These are phyloP conservation scores for Tillandsia leiboldiana DNA, from an alignment of 176 grass and related monocot genomes.

Conservation along the genomic window DNA sequence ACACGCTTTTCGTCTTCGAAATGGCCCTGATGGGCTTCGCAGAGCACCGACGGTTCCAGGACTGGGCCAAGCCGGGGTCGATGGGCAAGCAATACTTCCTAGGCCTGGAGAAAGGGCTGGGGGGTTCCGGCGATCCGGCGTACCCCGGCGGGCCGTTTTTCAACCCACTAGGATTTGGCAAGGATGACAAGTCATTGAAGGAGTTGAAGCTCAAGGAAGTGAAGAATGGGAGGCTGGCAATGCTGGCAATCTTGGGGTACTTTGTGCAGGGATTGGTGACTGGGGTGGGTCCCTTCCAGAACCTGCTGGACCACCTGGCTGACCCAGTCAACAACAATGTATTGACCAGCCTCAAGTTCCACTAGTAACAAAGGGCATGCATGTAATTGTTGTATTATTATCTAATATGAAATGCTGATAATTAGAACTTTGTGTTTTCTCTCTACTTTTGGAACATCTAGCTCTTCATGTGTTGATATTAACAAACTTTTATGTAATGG, in stretches of 20 bases:
- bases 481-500: too few species aligned
- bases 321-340: slow-evolving; percentile 94
- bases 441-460: too few species aligned
- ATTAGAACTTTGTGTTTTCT: too few species aligned
- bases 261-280: slow-evolving; percentile 60
- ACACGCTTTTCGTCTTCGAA: slow-evolving; percentile 93
- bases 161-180: slow-evolving; percentile 81
- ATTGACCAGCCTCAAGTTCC: slow-evolving; percentile 95
- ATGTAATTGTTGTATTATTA: too few species aligned
- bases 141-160: slow-evolving; percentile 83
- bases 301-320: slow-evolving; percentile 77
- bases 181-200: slow-evolving; percentile 63
- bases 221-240: slow-evolving; percentile 77
- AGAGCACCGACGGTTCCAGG: slow-evolving; percentile 93
- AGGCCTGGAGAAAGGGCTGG: slow-evolving; percentile 68
- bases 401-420: too few species aligned
- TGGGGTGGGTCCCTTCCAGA: slow-evolving; percentile 75
- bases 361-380: slow-evolving; percentile 31
- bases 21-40: slow-evolving; percentile 92
- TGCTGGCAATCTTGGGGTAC: slow-evolving; percentile 71
- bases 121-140: slow-evolving; percentile 54
- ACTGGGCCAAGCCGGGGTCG: slow-evolving; percentile 81
- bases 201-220: slow-evolving; percentile 86
- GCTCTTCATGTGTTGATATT: too few species aligned
- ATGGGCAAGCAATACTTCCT: slow-evolving; percentile 93